Base-by-base conservation (phyloP, 2,329 filamentous ascomycete genomes). In the Calonectria pseudoreteaudii region DNA sequence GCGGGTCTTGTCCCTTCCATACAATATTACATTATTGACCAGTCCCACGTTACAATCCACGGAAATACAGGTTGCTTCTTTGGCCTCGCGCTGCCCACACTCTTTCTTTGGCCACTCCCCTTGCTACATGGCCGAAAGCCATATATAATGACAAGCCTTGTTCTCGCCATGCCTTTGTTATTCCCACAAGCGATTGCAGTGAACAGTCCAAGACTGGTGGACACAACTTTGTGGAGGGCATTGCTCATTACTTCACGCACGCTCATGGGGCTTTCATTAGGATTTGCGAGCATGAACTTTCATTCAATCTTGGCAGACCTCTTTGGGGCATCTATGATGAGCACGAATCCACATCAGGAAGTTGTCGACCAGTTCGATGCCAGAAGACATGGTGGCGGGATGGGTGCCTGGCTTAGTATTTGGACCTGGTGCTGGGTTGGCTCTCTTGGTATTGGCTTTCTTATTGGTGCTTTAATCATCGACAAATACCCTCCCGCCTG, bases 391-490 rank as follows among this genome's bases (percentile, higher is more conserved):
- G 94, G 94, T 10, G 93, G 94, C 16, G 94, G 94, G 0, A 92
- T 95, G 86, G 94, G 94, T 0, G 86, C 94, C n/a, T 96, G 94
- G 94, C 87, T 95, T 13, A 93, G 93, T 1, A 88, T 94, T 69
- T 95, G 94, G 93, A 92, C 93, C 0, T 96, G 93, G 91, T 94
- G 93, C 81, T 94, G 91, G 83, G 91, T 94, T 78, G 93, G 92
- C 8, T 94, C 93, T 28, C 87, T 95, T 28, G 91, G 91, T 0
- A 81, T 95, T 47, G 94, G 94, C 0, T 96, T 95, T 80, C 85
- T 94, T 71, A 86, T 94, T 49, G 94, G 94, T 4, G 93, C 93
- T 14, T 85, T 88, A 47, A 90, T 95, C 77, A 94, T 95, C 78
- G 90, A 93, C 75, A 83, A 82, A 13, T 83, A 92, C 41, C 88